These are phyloP conservation scores for Adansonia gregorii DNA, from an alignment of 441 rosid species.

Conservation along the genomic window DNA sequence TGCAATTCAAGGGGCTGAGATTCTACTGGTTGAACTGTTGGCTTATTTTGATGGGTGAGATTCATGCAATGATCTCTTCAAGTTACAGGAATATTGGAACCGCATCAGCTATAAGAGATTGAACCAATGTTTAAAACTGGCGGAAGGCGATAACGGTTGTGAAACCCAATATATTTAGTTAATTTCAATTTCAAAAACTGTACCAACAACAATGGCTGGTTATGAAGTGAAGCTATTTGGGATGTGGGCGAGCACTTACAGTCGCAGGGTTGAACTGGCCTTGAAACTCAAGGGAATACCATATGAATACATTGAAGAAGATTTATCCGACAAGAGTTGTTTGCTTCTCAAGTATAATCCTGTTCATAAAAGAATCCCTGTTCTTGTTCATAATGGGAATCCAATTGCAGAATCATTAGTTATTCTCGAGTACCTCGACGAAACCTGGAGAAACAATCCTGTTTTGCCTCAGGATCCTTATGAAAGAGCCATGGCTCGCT, in stretches of 20 bases:
- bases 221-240: conserved; percentile 64
- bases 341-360: conserved; percentile 78
- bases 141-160: no score
- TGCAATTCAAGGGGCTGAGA: conserved; percentile 21
- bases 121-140: no score
- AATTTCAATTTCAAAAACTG: background rate
- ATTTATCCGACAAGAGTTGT: conserved; percentile 60
- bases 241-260: conserved; percentile 70
- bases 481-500: conserved; percentile 63
- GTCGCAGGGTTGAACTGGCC: conserved; percentile 64
- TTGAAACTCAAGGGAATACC: conserved; percentile 63
- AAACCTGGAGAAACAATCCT: conserved; percentile 43
- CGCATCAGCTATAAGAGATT: background rate
- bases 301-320: conserved; percentile 60
- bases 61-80: conserved; percentile 9
- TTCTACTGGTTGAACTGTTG: background rate
- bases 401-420: conserved; percentile 70
- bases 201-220: background rate
- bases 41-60: background rate
- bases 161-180: background rate
- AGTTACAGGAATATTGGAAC: background rate
- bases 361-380: conserved; percentile 79
- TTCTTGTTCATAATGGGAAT: conserved; percentile 63
- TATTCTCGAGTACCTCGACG: conserved; percentile 74
- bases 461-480: conserved; percentile 69